These are phyloP conservation scores for Lachancea mirantina DNA, from an alignment of 805 yeast genomes.

Conservation along the genomic window DNA sequence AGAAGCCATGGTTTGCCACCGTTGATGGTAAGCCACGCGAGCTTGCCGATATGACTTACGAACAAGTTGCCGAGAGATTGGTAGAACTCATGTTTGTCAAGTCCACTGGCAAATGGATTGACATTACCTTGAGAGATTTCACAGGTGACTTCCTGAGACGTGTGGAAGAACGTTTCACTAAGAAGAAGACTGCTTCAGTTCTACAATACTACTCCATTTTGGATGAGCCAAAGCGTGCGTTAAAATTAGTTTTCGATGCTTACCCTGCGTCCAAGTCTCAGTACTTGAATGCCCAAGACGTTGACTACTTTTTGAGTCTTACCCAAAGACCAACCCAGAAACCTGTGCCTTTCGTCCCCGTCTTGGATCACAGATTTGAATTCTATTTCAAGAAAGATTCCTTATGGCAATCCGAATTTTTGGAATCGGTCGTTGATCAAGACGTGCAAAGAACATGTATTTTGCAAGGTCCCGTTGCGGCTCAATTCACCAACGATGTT, in stretches of 20 bases:
- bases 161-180: conserved; percentile 91
- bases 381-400: conserved; percentile 97
- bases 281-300: conserved; percentile 89
- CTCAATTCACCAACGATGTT: conserved; percentile 76
- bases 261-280: conserved; percentile 75
- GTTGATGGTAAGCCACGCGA: conserved; percentile 72
- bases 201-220: conserved; percentile 68
- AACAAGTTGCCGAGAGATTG: conserved; percentile 79
- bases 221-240: conserved; percentile 54
- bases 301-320: conserved; percentile 80
- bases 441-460: conserved; percentile 99
- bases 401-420: conserved; percentile 96
- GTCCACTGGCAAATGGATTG: conserved; percentile 81
- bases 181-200: conserved; percentile 50
- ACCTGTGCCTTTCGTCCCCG: conserved; percentile 97
- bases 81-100: conserved; percentile 83
- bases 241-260: conserved; percentile 53
- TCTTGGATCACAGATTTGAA: conserved; percentile 88
- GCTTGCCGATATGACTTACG: conserved; percentile 90
- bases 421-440: conserved; percentile 90
- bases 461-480: conserved; percentile 97
- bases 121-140: conserved; percentile 75
- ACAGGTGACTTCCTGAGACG: conserved; percentile 83
- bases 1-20: conserved; percentile 95
- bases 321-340: conserved; percentile 83